Base-by-base conservation (phyloP, 495 filamentous ascomycete species). In the Apiosordaria backusii region DNA sequence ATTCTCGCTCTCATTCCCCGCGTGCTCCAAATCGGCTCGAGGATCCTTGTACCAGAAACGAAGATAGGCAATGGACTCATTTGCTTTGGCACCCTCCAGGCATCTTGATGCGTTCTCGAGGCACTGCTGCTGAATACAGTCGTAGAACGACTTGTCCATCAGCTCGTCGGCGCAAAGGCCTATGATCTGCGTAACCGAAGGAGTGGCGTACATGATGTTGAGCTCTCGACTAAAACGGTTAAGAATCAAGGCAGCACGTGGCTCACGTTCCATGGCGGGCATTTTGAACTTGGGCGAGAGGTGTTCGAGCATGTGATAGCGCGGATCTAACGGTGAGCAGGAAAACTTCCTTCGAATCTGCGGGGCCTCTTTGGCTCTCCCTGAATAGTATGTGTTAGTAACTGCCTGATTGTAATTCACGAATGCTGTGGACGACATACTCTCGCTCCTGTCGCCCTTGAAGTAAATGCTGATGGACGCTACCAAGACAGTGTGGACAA, bases 51-150 rank as follows among this genome's bases (percentile, higher is more conserved):
- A 93, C 84, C 87, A 91, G 72, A 97, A 97, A n/a, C 92, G 89
- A 61, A 97, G 81, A 70, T 97, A 97, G 16, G 92, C 92, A 69
- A 97, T 96, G 15, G 92, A 96, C 68, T 96, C 92, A 70, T 97
- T 96, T n/a, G 87, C 88, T 73, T 97, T 96, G 6, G 92, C 92
- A 68, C 88, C 88, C 73, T 96, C 92, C 54, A 97, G 76, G 68
- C 88, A 92, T 65, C 86, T 83, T 15, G 93, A 85, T 16, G 91
- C 92, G 69, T 93, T 89, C 16, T 82, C 78, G 23, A 93, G 76
- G 68, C 90, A 93, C 64, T 90, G 88, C 67, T 89, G 86, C 57
- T 89, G 84, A 25, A 93, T 94, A 68, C 89, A 92, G 66, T 90
- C 89, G 71, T 93, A 93, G 68, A 94, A 93, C 68, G 90, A 90